Conservation (phyloP, 2,329 filamentous ascomycete genomes). For the Chaetomiaceae sp. region DNA sequence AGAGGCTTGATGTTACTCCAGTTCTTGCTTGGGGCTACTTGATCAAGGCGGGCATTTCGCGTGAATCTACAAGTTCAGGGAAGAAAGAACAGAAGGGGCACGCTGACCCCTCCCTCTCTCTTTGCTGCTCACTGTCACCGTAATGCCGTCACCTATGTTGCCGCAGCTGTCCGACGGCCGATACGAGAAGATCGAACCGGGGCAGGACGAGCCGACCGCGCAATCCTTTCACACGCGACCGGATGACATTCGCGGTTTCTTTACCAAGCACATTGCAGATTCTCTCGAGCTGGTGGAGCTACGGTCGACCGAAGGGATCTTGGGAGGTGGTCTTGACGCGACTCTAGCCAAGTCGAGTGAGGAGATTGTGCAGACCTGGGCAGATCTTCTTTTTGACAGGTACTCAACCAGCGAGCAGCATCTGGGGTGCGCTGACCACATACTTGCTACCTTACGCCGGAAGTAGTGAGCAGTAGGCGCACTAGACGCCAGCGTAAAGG, state of each 20-base stretch:
- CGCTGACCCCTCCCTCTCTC: not conserved
- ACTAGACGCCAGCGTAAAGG: too few species aligned
- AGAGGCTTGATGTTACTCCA: too few species aligned
- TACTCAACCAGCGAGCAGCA: not conserved
- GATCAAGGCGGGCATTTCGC: too few species aligned
- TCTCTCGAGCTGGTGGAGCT: not conserved
- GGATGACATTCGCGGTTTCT: not conserved
- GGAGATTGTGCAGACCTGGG: not conserved
- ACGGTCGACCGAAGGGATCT: not conserved
- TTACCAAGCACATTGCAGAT: not conserved
- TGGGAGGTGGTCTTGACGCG: not conserved
- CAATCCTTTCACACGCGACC: not conserved
- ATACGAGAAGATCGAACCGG: not conserved
- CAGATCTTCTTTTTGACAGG: not conserved
- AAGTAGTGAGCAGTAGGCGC: too few species aligned
- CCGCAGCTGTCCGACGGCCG: not conserved
- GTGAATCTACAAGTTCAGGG: too few species aligned
- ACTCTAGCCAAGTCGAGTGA: not conserved
- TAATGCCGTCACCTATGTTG: too few species aligned
- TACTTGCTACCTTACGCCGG: not conserved
- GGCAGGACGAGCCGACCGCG: not conserved
- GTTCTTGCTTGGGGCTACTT: too few species aligned
- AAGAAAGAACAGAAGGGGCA: not conserved
- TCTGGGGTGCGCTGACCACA: not conserved
- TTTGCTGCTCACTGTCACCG: too few species aligned